Base-by-base conservation (phyloP, 352 stramenopile species). In the Phytophthora idaei region DNA sequence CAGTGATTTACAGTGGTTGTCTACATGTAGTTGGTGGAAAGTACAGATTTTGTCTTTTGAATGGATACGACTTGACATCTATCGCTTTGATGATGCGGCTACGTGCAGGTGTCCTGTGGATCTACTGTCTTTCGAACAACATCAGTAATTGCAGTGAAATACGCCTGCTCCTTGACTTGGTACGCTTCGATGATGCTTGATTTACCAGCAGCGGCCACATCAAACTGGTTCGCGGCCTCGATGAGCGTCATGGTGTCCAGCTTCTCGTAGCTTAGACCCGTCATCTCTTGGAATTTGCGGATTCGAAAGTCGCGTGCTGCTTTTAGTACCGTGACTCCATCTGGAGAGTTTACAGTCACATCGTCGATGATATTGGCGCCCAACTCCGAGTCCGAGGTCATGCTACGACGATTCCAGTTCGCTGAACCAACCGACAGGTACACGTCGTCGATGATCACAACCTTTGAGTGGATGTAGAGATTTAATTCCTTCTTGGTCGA, bases 361-460 rank as follows among this genome's bases (percentile, higher is more conserved):
- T 55, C 66, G 47, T 88, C 79, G 5, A 90, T 69, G 34, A 88
- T 52, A 36, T 86, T 84, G 6, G 76, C 78, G 0, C 42, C 68
- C 28, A 88, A 71, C 66, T 90, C 79, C 36, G 71, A 72, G 58
- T 90, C 81, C 4, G 69, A 81, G 6, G 77, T 88, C 81, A 90
- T 90, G 44, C 81, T 87, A 54, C 81, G 78, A 5, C 77, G 69
- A 61, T 90, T 89, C 81, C 77, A 90, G 62, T 90, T 90, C 17
- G 67, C 68, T 7, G 81, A 90, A 11, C 79, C 73, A 9, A 78
- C 57, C 7, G 75, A 78, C 3, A 90, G 31, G 52, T 77, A 87
- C 28, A 90, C 78, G 53, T 87, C 81, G 64, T 90, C 81, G 34
- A 85, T 64, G 57, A 89, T 53, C 37, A 89, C 57, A 10, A 80